Evolutionary conservation across 169 alveolate species (phyloP), one percentile per base, ranked within the genome.

Genomic region (Cryptosporidium ryanae): DNA sequence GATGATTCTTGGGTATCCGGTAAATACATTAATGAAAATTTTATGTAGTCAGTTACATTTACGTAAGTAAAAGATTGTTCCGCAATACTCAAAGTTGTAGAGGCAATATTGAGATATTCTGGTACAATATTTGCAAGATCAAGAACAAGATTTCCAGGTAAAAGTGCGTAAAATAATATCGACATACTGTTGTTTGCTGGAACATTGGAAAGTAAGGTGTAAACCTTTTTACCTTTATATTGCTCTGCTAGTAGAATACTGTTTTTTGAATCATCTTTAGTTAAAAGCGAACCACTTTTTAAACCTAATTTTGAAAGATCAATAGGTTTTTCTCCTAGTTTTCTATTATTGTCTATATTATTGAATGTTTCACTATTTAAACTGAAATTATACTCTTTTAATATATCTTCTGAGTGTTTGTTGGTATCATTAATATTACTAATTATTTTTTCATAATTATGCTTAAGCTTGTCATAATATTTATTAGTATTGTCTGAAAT

Each of bases 51-150:
- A 13, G 70, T 31, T 43, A 59, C 48, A 38, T 76, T 76, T 23
- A 76, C 31, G 23, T 59, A 76, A 76, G n/a, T 61, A 76, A 76
- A 59, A 27, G 76, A 76, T 27, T 76, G 87, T 7, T 38, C 87
- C 34, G 87, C 87, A 1, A 68, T 68, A 15, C 59, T 52, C 18
- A 50, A 29, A 23, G 59, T 34, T 15, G 87, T 76, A 2, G 65
- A 32, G 38, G 50, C 54, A 0, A 76, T 76, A 18, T 55, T 59
- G 0, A 76, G 21, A 29, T 21, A 76, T 7, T 61, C 76, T 12
- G 87, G 61, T 7, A 76, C 87, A 27, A 38, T 27, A 43, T 76
- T 48, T 59, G 65, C 31, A 23, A 76, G 43, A 15, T 50, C 83
- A 68, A 21, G 12, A 18, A 68, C 83, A 27, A 68, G 59, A 54